phyloP scores from a whole-genome alignment of 805 yeast species.

The Candida vartiovaarae region DNA sequence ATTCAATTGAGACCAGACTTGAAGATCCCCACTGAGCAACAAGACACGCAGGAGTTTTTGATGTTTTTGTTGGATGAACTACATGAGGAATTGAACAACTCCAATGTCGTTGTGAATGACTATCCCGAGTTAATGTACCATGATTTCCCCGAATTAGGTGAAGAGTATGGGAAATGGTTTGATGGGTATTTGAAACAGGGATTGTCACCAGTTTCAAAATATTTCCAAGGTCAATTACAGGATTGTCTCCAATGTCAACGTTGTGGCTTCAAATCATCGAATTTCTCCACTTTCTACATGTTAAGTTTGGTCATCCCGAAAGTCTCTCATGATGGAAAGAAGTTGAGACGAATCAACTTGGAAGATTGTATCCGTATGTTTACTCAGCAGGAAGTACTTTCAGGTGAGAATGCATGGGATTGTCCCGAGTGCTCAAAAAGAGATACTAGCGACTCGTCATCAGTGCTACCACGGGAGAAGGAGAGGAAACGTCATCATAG shows the following conservation, averaged over 20 bases:
- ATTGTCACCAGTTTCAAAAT: conserved; percentile 55
- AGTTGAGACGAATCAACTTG: conserved; percentile 34
- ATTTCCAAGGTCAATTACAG: conserved; percentile 70
- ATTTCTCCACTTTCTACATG: conserved; percentile 55
- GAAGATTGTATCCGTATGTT: conserved; percentile 60
- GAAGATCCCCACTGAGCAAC: conserved; percentile 67
- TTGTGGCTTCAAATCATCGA: conserved; percentile 55
- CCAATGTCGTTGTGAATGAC: conserved; percentile 30
- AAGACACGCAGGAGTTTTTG: conserved; percentile 74
- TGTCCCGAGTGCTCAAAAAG: conserved; percentile 57
- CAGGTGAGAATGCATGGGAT: conserved; percentile 77
- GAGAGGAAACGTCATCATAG: conserved; percentile 18
- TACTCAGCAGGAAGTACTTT: conserved; percentile 55
- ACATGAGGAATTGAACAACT: conserved; percentile 55
- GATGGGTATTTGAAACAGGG: conserved; percentile 49
- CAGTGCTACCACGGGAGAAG: conserved; percentile 10
- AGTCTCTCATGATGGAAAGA: conserved; percentile 21
- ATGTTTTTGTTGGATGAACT: conserved; percentile 58
- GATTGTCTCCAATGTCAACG: conserved; percentile 54
- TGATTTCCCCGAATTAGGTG: conserved; percentile 28
- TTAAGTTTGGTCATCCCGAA: conserved; percentile 57
- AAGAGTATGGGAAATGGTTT: conserved; percentile 60
- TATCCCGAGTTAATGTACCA: conserved; percentile 31
- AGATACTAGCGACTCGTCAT: conserved; percentile 8
- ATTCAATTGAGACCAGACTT: conserved; percentile 56